Base-by-base conservation (phyloP, 2,329 filamentous ascomycete genomes). In the Aspergillus hiratsukae region DNA sequence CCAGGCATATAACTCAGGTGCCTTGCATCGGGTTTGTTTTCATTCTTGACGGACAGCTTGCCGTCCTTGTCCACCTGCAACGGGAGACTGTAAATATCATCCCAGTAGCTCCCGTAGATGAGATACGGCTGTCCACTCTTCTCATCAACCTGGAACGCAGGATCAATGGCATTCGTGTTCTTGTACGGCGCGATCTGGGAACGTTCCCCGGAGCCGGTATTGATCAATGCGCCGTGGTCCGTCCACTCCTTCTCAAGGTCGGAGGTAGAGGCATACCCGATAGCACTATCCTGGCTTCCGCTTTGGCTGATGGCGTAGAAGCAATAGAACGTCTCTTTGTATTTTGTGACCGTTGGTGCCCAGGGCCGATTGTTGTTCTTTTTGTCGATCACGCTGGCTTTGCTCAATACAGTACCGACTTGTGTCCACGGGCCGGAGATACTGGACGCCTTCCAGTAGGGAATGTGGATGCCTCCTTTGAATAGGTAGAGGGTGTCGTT, bases 51-150 rank as follows among this genome's bases (percentile, higher is more conserved):
- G 1, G 66, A 64, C 10, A 69, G 51, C 50, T 69, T 28, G 57
- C 71, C 66, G n/a, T 65, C 61, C 41, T 45, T 21, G n/a, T 23
- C 9, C 1, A 19, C 21, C 4, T 55, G 48, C 23, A 72, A 53
- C n/a, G 66, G 67, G 1, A 72, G 50, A 49, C 70, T 66, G 61
- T 63, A 72, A 46, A 72, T 64, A 49, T 64, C 61, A 25, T 64
- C 54, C 64, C 66, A 71, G 57, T 63, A 72, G 41, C 67, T 70
- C 17, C 69, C 69, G n/a, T 59, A 71, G 28, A 62, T 66, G n/a
- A 72, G 52, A 50, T 71, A 70, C 0, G 63, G 58, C 23, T 63
- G 51, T 2, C 58, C 58, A 9, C 58, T 63, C 4, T 51, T 49
- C 6, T 61, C 56, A 8, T 66, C 65, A 3, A 61, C 53, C 6